phyloP scores from a whole-genome alignment of 345 rosid species.

The Linum usitatissimum region DNA sequence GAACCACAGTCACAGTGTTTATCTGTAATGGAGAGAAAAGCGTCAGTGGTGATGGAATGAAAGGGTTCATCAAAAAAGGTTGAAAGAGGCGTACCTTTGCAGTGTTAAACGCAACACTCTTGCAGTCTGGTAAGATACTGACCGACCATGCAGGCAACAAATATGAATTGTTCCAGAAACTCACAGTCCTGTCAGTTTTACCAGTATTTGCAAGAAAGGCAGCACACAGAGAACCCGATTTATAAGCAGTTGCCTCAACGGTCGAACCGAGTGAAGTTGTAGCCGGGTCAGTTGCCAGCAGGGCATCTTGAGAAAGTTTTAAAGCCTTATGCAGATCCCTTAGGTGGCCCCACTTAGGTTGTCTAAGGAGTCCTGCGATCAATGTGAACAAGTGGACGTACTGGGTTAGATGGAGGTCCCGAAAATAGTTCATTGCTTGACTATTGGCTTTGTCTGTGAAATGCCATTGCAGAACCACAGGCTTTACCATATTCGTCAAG shows the following conservation, averaged over 20 bases:
- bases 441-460: background rate
- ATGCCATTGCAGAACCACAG: background rate
- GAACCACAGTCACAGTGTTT: constrained; percentile 48
- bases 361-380: constrained; percentile 59
- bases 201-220: constrained; percentile 81
- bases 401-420: background rate
- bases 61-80: background rate
- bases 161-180: constrained; percentile 62
- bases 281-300: constrained; percentile 65
- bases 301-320: constrained; percentile 72
- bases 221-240: constrained; percentile 57
- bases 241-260: constrained; percentile 77
- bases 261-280: constrained; percentile 57
- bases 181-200: constrained; percentile 51
- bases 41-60: background rate
- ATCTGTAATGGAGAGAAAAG: constrained; percentile 32
- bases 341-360: constrained; percentile 97
- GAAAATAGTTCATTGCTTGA: background rate
- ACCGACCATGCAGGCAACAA: constrained; percentile 90
- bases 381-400: constrained; percentile 2
- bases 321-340: constrained; percentile 81
- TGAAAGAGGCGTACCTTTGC: constrained; percentile 62
- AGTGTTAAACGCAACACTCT: constrained; percentile 70
- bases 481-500: constrained; percentile 91
- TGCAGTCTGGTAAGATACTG: constrained; percentile 95